Evolutionary conservation across 345 rosid species (phyloP).

Genomic region (Abelmoschus esculentus): DNA sequence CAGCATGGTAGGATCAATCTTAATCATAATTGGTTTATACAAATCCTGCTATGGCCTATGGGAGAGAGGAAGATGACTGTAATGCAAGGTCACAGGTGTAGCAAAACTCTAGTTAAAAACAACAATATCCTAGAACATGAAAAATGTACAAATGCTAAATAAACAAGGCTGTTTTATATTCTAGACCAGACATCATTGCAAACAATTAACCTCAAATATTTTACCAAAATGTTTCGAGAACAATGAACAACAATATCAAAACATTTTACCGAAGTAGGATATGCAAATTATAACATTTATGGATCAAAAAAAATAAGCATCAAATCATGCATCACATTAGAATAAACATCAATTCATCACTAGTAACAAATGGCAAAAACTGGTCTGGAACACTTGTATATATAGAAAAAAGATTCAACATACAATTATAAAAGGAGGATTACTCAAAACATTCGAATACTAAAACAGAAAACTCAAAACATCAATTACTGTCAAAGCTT

Average conservation of each 20-base stretch:
- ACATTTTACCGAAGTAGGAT: no score
- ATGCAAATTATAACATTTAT: not conserved
- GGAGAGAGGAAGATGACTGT: no score
- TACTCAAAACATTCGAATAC: not conserved
- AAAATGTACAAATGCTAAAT: no score
- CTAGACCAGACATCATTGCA: no score
- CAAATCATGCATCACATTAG: not conserved
- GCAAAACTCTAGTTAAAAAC: not conserved
- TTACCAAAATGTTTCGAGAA: not conserved
- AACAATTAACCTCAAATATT: no score
- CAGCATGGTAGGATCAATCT: no score
- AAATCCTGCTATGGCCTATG: conserved; percentile 59
- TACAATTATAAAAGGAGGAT: not conserved
- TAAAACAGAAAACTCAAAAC: not conserved
- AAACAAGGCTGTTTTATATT: no score
- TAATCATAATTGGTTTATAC: conserved; percentile 58
- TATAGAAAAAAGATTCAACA: conserved; percentile 3
- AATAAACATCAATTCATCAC: not conserved
- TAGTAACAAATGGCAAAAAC: not conserved
- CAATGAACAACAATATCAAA: no score
- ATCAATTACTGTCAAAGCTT: not conserved
- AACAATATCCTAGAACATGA: not conserved
- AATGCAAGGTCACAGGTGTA: conserved; percentile 14
- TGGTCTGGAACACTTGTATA: not conserved
- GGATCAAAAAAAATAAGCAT: not conserved